phyloP scores from a whole-genome alignment of 371 early-diverging fungal genomes.

The Chytridiales sp. region DNA sequence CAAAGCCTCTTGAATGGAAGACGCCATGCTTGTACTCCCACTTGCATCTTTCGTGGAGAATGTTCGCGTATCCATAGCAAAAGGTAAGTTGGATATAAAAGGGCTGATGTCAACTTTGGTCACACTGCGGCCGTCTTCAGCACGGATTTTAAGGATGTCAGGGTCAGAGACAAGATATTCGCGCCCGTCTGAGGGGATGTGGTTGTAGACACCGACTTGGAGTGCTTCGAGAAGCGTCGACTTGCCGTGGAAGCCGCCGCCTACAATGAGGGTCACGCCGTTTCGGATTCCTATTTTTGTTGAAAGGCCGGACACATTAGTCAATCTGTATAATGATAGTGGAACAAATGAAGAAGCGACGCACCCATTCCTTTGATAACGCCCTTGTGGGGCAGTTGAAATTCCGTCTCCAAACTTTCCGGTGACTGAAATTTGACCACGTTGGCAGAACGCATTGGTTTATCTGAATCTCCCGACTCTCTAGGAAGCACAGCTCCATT shows the following conservation, averaged over 20 bases:
- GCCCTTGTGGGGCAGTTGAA: slow-evolving; percentile 46
- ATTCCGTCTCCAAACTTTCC: slow-evolving; percentile 16
- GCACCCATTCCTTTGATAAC: slow-evolving; percentile 45
- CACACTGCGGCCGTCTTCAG: slow-evolving; percentile 50
- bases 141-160: slow-evolving; percentile 37
- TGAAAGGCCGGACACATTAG: no score
- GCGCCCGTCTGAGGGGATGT: slow-evolving; percentile 58
- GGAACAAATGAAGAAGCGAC: not conserved
- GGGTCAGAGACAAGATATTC: slow-evolving; percentile 46
- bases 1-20: slow-evolving; percentile 53
- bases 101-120: slow-evolving; percentile 46
- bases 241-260: slow-evolving; percentile 62
- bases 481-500: slow-evolving; percentile 57
- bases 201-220: slow-evolving; percentile 52
- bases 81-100: slow-evolving; percentile 52
- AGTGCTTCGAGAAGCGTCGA: slow-evolving; percentile 54
- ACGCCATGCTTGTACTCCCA: slow-evolving; percentile 61
- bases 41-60: slow-evolving; percentile 52
- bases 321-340: not conserved
- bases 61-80: slow-evolving; percentile 34
- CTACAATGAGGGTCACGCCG: slow-evolving; percentile 54
- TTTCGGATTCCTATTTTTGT: slow-evolving; percentile 31
- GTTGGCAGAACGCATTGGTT: slow-evolving; percentile 31
- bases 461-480: slow-evolving; percentile 45
- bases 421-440: slow-evolving; percentile 39